Base-by-base conservation (phyloP, 495 filamentous ascomycete species). In the Darksidea phi region DNA sequence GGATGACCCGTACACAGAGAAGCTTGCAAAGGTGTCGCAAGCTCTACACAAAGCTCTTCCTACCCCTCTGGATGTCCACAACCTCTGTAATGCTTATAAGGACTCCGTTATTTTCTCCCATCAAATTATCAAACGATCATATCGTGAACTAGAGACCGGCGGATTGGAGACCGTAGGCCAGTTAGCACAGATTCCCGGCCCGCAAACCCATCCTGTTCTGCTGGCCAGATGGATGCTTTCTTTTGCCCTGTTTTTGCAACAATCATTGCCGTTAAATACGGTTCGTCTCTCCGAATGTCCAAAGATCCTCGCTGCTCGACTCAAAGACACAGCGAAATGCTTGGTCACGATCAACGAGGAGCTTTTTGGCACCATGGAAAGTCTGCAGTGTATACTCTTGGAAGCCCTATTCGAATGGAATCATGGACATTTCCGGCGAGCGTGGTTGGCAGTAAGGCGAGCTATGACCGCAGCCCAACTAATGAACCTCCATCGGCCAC, bases 401-500 rank as follows among this genome's bases (percentile, higher is more conserved):
- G 63, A 66, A 24, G 43, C 45, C 18, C 12, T 66, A 10, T 66
- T 43, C 26, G n/a, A 66, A 12, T 11, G 25, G 6, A 45, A 53
- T 37, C 24, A 25, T 25, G 58, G 63, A 0, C 61, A 62, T 42
- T 5, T 66, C 7, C 51, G 63, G 36, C 43, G 55, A 38, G 46
- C 51, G 7, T 66, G 63, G 63, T 8, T 66, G 2, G 48, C 47
- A 1, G 7, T 18, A 3, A 23, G 58, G 2, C 34, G 53, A 34
- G 51, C 57, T 8, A 37, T 66, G 51, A 32, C 26, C 7, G 51
- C 36, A 7, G 63, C 63, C 11, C 51, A 57, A 36, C 36, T 66
- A 36, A 51, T 61, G 63, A 49, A 51, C 41, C 37, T 66, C n/a
- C 32, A 66, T 54, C 63, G 58, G 8, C 20, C 36, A 20, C 1